Evolutionary conservation across 139 green algal genomes (phyloP).

Genomic region (Pycnococcus provasolii): DNA sequence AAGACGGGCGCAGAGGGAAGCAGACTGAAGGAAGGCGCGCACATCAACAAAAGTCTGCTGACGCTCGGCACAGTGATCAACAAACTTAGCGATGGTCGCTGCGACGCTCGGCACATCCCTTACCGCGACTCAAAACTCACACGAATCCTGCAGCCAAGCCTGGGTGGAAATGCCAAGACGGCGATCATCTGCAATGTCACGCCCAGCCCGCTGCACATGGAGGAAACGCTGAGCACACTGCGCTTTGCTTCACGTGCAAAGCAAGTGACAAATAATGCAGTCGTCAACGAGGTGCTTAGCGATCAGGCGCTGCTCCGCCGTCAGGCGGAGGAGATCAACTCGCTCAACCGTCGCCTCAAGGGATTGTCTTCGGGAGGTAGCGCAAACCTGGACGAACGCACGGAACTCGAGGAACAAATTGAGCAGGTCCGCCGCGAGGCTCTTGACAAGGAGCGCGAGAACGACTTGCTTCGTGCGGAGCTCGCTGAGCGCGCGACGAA

Average conservation of each 20-base stretch:
- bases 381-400: too few relatives aligned
- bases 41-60: constrained; percentile 84
- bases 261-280: constrained; percentile 69
- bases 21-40: constrained; percentile 72
- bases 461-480: too few relatives aligned
- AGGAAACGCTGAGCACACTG: constrained; percentile 86
- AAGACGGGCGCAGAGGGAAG: constrained; percentile 84
- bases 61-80: constrained; percentile 56
- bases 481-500: too few relatives aligned
- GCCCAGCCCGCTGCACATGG: constrained; percentile 59
- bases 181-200: constrained; percentile 90
- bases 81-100: constrained; percentile 16
- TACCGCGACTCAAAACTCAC: constrained; percentile 40
- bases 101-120: constrained; percentile 8
- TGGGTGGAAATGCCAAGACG: constrained; percentile 91
- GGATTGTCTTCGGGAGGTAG: background rate
- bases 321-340: constrained; percentile 79
- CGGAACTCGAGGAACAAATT: too few relatives aligned
- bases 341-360: constrained; percentile 32
- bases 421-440: too few relatives aligned
- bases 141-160: constrained; percentile 60
- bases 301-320: constrained; percentile 66
- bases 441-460: too few relatives aligned
- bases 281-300: constrained; percentile 41
- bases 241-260: constrained; percentile 86